Base-by-base conservation (phyloP, 2,329 filamentous ascomycete species). In the Aureobasidium sp. region DNA sequence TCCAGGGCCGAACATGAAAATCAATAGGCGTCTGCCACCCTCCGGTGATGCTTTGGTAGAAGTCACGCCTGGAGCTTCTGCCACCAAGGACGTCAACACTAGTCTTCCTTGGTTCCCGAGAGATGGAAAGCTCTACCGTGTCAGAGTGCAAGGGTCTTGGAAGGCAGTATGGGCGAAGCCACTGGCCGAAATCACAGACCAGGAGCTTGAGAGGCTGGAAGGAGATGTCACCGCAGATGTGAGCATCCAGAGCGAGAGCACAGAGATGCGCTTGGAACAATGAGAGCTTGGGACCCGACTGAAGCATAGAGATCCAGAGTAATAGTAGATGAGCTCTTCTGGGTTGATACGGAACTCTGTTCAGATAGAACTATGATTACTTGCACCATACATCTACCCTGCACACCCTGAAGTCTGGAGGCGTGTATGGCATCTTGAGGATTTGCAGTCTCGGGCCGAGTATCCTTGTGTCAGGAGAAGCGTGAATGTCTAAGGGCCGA, bases 1-100 rank as follows among this genome's bases (percentile, higher is more conserved):
- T 6, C 42, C 61, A 34, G 65, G 64, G 3, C 56, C 64, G 11
- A 57, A 62, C 3, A 39, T 71, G 19, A 68, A 67, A 52, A 59
- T 72, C 21, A 68, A 64, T 48, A 60, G 70, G 21, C 63, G 61
- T 25, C 63, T 70, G 58, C 70, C 71, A 4, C 69, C 70, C 1
- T 56, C 63, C 2, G 59, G 63, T 3, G 66, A 67, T 1, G 63
- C 67, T 32, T 55, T 73, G 8, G 57, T 68, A 1, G 66, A 69
- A 4, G 55, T 72, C 7, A 57, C 57, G 14, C 68, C 70, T 0
- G 66, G 67, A 8, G 62, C 62, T 2, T 59, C 65, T 22, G 59
- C 66, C 10, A 61, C 62, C n/a, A 58, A 62, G 10, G 65, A 70
- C n/a, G 55, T 72, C 2, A 60, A 65, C 3, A 64, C 72, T 34